phyloP scores from a whole-genome alignment of 2,329 filamentous ascomycete species.

The Tothia fuscella region DNA sequence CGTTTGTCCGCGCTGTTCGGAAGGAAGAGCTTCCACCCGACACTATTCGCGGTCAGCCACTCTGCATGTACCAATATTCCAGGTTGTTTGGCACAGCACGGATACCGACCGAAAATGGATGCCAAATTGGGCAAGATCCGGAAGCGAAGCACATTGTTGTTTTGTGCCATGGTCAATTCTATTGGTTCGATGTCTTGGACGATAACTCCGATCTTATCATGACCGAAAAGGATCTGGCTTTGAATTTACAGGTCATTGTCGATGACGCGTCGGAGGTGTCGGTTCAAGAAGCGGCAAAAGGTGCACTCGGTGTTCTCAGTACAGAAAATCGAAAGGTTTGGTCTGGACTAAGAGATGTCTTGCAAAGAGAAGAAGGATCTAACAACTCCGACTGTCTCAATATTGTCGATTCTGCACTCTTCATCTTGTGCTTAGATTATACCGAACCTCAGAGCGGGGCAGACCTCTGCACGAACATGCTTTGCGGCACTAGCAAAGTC shows the following conservation, averaged over 20 bases:
- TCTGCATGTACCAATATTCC: slow-evolving; percentile 98
- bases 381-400: slow-evolving; percentile 95
- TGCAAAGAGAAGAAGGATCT: slow-evolving; percentile 74
- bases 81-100: slow-evolving; percentile 88
- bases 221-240: slow-evolving; percentile 83
- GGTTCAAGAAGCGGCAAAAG: slow-evolving; percentile 90
- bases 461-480: slow-evolving; percentile 94
- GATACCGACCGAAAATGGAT: slow-evolving; percentile 87
- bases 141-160: slow-evolving; percentile 89
- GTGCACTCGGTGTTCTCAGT: slow-evolving; percentile 81
- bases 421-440: slow-evolving; percentile 85
- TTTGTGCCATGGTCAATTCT: slow-evolving; percentile 88
- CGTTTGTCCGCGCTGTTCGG: slow-evolving; percentile 84
- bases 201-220: slow-evolving; percentile 93
- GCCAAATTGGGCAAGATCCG: slow-evolving; percentile 89
- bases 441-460: slow-evolving; percentile 71
- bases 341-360: slow-evolving; percentile 79
- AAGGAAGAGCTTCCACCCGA: slow-evolving; percentile 90
- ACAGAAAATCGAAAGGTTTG: slow-evolving; percentile 95
- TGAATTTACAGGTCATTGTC: slow-evolving; percentile 85
- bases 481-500: slow-evolving; percentile 86
- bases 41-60: slow-evolving; percentile 65
- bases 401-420: slow-evolving; percentile 89
- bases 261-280: slow-evolving; percentile 83
- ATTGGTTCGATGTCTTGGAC: slow-evolving; percentile 97